A percentile compares a stretch with the other conserved stretches of the same genome.
Evolutionary conservation across 768 basidiomycete genomes (phyloP).

Genomic region (Suillus hirtellus): DNA sequence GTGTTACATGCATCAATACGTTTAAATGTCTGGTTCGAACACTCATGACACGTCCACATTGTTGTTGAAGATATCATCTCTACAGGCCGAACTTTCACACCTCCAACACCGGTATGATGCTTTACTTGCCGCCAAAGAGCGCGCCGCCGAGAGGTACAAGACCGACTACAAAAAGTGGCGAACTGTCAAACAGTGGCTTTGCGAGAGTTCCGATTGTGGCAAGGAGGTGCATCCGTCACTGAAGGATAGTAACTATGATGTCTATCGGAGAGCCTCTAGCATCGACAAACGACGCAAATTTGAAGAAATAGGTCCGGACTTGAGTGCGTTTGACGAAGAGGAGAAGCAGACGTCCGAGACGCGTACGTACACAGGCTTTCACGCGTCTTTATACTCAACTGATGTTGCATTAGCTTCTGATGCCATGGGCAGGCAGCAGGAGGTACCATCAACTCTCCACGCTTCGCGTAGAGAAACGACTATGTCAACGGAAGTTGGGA

Average conservation of each 20-base stretch:
- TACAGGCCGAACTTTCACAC: constrained; percentile 34
- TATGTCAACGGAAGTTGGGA: neutral
- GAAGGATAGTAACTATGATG: constrained; percentile 31
- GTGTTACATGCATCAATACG: no score
- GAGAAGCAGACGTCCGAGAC: constrained; percentile 8
- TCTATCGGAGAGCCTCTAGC: constrained; percentile 20
- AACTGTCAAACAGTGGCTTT: constrained; percentile 45
- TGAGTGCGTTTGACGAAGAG: constrained; percentile 8
- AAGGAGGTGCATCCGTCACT: constrained; percentile 28
- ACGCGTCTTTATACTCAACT: neutral
- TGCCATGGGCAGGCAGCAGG: neutral
- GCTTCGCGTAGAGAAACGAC: neutral
- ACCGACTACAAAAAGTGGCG: constrained; percentile 56
- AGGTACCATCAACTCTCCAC: neutral
- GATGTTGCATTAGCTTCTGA: neutral
- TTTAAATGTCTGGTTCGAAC: constrained; percentile 1
- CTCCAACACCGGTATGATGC: constrained; percentile 46
- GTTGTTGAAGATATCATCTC: constrained; percentile 13
- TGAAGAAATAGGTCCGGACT: constrained; percentile 22
- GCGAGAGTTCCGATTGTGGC: constrained; percentile 34
- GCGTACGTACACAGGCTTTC: neutral
- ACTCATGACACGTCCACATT: neutral
- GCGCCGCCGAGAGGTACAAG: constrained; percentile 48
- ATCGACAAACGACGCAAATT: constrained; percentile 31
- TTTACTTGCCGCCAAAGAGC: constrained; percentile 43